Conservation (phyloP, 257 asterid species). For the Anisodus acutangulus region DNA sequence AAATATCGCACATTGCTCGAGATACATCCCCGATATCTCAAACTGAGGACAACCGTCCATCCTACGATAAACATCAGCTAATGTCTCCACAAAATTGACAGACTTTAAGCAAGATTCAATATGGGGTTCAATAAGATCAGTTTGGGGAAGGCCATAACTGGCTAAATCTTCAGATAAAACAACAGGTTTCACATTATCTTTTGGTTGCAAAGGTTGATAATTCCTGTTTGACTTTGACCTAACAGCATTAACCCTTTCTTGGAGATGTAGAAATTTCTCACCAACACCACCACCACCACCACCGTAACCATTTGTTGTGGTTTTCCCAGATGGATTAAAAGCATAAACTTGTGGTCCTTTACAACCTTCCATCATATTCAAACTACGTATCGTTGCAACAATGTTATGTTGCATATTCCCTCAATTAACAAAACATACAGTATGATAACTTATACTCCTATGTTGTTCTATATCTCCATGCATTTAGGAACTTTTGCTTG, state of each 20-base stretch:
- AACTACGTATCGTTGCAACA: conserved; percentile 76
- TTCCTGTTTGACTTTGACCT: conserved; percentile 67
- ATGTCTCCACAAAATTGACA: conserved; percentile 63
- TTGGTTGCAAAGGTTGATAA: conserved; percentile 50
- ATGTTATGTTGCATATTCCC: conserved; percentile 82
- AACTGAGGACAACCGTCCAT: conserved; percentile 55
- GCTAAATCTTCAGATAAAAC: conserved; percentile 63
- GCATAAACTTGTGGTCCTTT: conserved; percentile 64
- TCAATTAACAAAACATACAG: conserved; percentile 28
- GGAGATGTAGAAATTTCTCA: conserved; percentile 68
- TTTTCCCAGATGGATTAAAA: conserved; percentile 46
- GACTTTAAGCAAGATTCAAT: conserved; percentile 75
- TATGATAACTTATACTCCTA: background rate
- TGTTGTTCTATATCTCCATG: too few relatives aligned
- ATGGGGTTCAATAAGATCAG: conserved; percentile 77
- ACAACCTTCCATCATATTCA: conserved; percentile 83
- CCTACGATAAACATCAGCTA: conserved; percentile 68
- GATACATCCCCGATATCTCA: conserved; percentile 61
- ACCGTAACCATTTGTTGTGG: conserved; percentile 39
- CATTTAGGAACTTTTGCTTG: too few relatives aligned
- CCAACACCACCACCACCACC: conserved; percentile 57
- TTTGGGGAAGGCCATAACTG: conserved; percentile 74
- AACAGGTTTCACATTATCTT: conserved; percentile 43
- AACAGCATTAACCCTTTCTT: conserved; percentile 51
- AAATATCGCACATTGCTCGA: conserved; percentile 81